Percentiles rank a stretch among this genome's conserved stretches.
phyloP scores from a whole-genome alignment of 805 yeast genomes.

The Komagataella pseudopastoris region DNA sequence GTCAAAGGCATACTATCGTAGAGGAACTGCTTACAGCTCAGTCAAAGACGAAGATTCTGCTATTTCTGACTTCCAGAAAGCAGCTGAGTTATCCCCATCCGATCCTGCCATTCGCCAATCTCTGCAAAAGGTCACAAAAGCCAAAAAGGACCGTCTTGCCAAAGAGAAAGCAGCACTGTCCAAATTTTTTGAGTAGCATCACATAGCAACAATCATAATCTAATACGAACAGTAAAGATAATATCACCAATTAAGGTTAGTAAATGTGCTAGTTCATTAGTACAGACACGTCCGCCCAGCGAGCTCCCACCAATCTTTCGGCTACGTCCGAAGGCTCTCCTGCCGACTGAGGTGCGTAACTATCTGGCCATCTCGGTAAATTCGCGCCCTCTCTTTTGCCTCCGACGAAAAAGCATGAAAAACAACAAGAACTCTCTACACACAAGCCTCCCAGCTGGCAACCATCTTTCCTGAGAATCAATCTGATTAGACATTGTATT shows the following conservation, averaged over 20 bases:
- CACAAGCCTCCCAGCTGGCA: neutral
- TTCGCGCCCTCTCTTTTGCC: neutral
- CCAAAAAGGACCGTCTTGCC: constrained; percentile 38
- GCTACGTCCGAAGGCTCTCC: neutral
- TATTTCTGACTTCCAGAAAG: constrained; percentile 47
- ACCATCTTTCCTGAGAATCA: neutral
- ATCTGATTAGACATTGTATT: neutral
- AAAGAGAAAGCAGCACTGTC: constrained; percentile 66
- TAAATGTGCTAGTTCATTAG: no score
- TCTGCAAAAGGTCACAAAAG: constrained; percentile 40
- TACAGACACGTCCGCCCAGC: neutral
- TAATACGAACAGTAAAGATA: neutral
- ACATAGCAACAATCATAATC: neutral
- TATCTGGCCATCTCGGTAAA: neutral
- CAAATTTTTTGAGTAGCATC: constrained; percentile 37
- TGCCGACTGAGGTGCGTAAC: neutral
- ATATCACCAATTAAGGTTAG: no score
- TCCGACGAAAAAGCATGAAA: neutral
- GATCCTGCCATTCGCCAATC: constrained; percentile 65
- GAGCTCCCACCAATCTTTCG: neutral
- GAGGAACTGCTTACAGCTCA: constrained; percentile 60
- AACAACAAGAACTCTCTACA: neutral
- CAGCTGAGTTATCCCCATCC: constrained; percentile 47
- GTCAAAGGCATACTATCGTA: constrained; percentile 80
- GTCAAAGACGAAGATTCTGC: constrained; percentile 64